Evolutionary conservation across 2,329 filamentous ascomycete genomes (phyloP), one percentile per base, ranked within the genome.

Genomic region (Colletotrichum tanaceti): DNA sequence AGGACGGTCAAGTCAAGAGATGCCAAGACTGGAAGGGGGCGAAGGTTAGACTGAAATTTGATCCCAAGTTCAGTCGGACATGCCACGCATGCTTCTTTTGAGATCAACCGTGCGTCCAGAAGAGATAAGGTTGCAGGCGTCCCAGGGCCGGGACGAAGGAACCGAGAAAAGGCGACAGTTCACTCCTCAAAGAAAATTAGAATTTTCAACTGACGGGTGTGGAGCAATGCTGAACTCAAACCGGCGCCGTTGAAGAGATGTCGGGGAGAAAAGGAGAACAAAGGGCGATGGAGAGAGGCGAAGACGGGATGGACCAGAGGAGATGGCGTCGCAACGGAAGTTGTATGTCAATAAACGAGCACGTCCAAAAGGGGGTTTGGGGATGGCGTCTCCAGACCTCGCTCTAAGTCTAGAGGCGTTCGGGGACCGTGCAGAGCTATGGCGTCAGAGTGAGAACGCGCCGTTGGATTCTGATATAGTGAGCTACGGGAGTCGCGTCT

Each of bases 371-470:
- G 50, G 20, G 24, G 41, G 16, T 28, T 22, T n/a, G 16, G 22
- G 32, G 44, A n/a, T 5, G 13, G 13, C 32, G 11, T 32, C 28
- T 32, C 28, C 28, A 32, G 28, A 32, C 28, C 7, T 32, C 28
- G 2, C 7, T 32, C 16, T n/a, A n/a, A n/a, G n/a, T n/a, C n/a
- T 16, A 59, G 18, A 41, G 53, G 46, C 44, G 32, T 24, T 58
- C 44, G 18, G 41, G 58, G 65, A 38, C 61, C 65, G 65, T 68
- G 65, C 65, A 60, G 62, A 32, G 38, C 20, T 28, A 68, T 68
- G 65, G 62, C 55, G 65, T 68, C 65, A 68, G 65, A 57, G 22
- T 41, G 62, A 11, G 38, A 65, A 46, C 43, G 50, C 55, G 50
- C 62, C 35, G 61, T 57, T 65, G 44, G 55, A 52, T 18, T 57